Base-by-base conservation (phyloP, 805 yeast genomes). In the Saturnispora quitensis region DNA sequence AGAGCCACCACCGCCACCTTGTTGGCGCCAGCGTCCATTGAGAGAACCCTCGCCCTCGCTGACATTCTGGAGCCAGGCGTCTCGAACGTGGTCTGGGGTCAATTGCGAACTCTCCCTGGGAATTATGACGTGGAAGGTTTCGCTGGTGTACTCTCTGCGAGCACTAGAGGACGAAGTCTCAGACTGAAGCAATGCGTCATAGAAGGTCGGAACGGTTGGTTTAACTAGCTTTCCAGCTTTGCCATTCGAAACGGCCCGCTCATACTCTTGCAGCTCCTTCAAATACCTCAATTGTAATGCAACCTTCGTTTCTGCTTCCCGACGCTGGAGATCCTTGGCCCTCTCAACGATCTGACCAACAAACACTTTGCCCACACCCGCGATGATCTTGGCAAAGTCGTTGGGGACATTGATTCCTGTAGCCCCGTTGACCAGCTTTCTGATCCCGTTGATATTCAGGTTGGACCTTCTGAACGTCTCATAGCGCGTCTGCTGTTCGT, bases 271-370 rank as follows among this genome's bases (percentile, higher is more conserved):
- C 64, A 47, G 61, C 53, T 54, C 66, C 62, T 58, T 65, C 61
- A 76, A 78, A 60, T 77, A 70, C 27, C 69, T 68, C 42, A 68
- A 61, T 55, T 72, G 70, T 47, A 70, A 72, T 28, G 64, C 55
- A 10, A 67, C 69, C 58, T 68, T 58, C 51, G 72, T 64, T 67
- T 76, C 73, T 59, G 72, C 67, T 59, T 78, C 77, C 52, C 77
- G 72, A 50, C 75, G 71, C 62, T 87, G 90, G 1, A 86, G 80
- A 49, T 80, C 84, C 55, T 83, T 74, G 0, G 96, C 95, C 60
- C 80, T 74, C 55, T 90, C 95, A 12, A 90, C 84, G 17, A 90
- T 77, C 59, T 90, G 97, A 12, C 96, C 96, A n/a, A 89, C 76
- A 63, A 87, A 83, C 59, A 88, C 86, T 63, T 90, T 90, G 2